A percentile compares a stretch with the other conserved stretches of the same genome.
Evolutionary conservation across 371 early-diverging fungal genomes (phyloP).

Genomic region (Mucor circinelloides): DNA sequence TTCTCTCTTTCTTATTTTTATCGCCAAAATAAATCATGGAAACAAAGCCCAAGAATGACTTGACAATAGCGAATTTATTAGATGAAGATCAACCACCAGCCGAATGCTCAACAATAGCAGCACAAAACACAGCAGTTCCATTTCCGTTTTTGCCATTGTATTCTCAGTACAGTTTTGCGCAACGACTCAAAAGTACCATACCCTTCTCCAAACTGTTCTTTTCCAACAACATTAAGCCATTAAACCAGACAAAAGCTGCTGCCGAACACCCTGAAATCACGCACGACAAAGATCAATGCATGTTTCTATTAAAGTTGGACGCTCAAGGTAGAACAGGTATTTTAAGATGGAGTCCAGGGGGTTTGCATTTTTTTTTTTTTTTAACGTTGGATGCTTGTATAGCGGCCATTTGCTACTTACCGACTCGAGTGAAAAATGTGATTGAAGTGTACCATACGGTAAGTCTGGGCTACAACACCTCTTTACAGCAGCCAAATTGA

Average conservation of each 20-base stretch:
- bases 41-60: not conserved
- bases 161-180: constrained; percentile 14
- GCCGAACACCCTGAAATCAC: not conserved
- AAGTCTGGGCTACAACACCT: too few species aligned
- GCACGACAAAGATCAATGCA: constrained; percentile 19
- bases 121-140: not conserved
- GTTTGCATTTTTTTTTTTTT: not conserved
- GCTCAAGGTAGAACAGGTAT: constrained; percentile 13
- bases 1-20: not conserved
- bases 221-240: not conserved
- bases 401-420: constrained; percentile 30
- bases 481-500: not conserved
- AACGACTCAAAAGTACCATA: constrained; percentile 6
- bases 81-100: not conserved
- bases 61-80: not conserved
- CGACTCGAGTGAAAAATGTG: constrained; percentile 11
- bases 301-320: constrained; percentile 18
- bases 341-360: not conserved
- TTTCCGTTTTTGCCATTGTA: constrained; percentile 16
- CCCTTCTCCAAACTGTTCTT: constrained; percentile 19
- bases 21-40: not conserved
- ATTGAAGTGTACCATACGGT: constrained; percentile 27
- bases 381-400: not conserved
- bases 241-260: not conserved
- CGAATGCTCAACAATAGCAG: not conserved